Evolutionary conservation across 2,329 filamentous ascomycete species (phyloP).

Genomic region (Scytalidium lignicola): DNA sequence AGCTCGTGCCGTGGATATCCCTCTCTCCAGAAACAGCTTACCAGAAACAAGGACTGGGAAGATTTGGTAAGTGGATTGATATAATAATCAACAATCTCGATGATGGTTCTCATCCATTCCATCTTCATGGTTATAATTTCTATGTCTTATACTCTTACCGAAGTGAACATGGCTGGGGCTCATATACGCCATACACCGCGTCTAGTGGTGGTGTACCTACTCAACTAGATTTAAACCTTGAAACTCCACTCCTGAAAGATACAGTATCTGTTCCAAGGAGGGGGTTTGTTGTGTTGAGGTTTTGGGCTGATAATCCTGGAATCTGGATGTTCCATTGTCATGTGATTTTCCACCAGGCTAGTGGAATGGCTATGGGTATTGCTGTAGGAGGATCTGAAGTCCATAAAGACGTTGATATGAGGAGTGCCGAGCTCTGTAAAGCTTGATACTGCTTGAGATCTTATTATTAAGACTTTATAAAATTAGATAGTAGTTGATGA

Average conservation of each 20-base stretch:
- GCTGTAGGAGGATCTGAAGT: slow-evolving; percentile 8
- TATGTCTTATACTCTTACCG: slow-evolving; percentile 8
- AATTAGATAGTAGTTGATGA: too few species aligned
- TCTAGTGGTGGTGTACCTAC: not conserved
- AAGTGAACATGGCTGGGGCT: slow-evolving; percentile 1
- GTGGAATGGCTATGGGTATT: slow-evolving; percentile 36
- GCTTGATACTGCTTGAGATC: too few species aligned
- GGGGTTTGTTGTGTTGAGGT: slow-evolving; percentile 31
- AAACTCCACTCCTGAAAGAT: slow-evolving; percentile 21
- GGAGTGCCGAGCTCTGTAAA: not conserved
- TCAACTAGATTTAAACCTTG: not conserved
- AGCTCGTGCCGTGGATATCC: slow-evolving; percentile 34
- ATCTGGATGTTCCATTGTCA: slow-evolving; percentile 35
- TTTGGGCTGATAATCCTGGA: slow-evolving; percentile 31
- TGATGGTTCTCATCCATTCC: slow-evolving; percentile 44
- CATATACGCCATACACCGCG: slow-evolving; percentile 27
- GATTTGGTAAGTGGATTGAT: slow-evolving; percentile 35
- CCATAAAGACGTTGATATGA: not conserved
- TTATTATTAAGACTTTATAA: too few species aligned
- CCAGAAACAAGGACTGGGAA: not conserved
- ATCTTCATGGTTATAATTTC: slow-evolving; percentile 27
- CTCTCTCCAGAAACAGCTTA: slow-evolving; percentile 8
- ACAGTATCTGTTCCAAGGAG: slow-evolving; percentile 29
- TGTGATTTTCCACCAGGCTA: slow-evolving; percentile 32
- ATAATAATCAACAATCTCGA: slow-evolving; percentile 46